Evolutionary conservation across 306 rosid genomes (phyloP).

Genomic region (Lupinus albus): DNA sequence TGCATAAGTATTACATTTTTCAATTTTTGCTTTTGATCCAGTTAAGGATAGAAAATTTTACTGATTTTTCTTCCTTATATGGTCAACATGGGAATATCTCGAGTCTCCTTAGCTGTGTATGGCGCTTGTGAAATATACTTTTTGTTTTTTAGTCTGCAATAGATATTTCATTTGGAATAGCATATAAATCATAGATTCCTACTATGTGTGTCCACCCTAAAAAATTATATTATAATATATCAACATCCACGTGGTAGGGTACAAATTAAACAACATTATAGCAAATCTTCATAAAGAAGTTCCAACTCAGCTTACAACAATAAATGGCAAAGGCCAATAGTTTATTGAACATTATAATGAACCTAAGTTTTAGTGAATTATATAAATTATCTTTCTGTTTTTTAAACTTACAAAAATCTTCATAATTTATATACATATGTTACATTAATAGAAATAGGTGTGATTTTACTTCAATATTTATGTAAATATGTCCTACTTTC

Average conservation of each 20-base stretch:
- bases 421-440: too few relatives aligned
- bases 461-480: too few relatives aligned
- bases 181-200: conserved; percentile 10
- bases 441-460: too few relatives aligned
- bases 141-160: not conserved
- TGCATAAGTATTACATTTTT: too few relatives aligned
- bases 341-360: conserved; percentile 32
- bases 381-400: too few relatives aligned
- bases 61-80: not conserved
- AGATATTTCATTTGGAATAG: not conserved
- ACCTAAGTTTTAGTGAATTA: too few relatives aligned
- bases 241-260: conserved; percentile 44
- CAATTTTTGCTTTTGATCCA: not conserved
- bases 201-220: conserved; percentile 6
- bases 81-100: conserved; percentile 7
- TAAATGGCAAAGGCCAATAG: conserved; percentile 40
- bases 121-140: not conserved
- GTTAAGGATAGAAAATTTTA: not conserved
- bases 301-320: conserved; percentile 41
- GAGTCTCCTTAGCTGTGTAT: conserved; percentile 13
- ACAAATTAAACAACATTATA: conserved; percentile 31
- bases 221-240: conserved; percentile 31
- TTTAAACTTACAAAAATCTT: too few relatives aligned
- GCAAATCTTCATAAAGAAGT: conserved; percentile 33
- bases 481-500: not conserved